Conservation (phyloP, 768 basidiomycete genomes). For the Pleurotus tuber-regium region DNA sequence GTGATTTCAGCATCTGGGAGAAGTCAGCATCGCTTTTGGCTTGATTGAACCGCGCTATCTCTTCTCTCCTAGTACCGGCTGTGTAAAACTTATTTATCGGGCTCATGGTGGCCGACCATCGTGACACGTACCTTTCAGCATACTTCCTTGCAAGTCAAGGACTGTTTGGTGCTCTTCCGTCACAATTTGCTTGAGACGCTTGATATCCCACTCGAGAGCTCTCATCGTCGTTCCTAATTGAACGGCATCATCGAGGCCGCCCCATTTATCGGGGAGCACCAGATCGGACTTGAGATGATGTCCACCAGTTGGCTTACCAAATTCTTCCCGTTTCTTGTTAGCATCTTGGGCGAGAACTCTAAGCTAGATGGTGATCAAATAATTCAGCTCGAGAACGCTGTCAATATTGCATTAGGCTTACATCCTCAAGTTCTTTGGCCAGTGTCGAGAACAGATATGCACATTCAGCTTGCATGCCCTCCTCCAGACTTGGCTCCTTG, state of each 20-base stretch:
- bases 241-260: slow-evolving; percentile 41
- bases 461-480: slow-evolving; percentile 72
- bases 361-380: slow-evolving; percentile 34
- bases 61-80: slow-evolving; percentile 84
- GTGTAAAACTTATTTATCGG: too few species aligned
- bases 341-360: slow-evolving; percentile 35
- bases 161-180: slow-evolving; percentile 39
- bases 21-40: slow-evolving; percentile 81
- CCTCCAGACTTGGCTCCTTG: slow-evolving; percentile 36
- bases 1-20: slow-evolving; percentile 65
- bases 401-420: slow-evolving; percentile 33
- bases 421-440: slow-evolving; percentile 53
- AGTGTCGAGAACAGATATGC: slow-evolving; percentile 43
- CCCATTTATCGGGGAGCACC: slow-evolving; percentile 48
- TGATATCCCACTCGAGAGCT: slow-evolving; percentile 52
- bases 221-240: slow-evolving; percentile 50
- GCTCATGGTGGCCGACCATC: neutral
- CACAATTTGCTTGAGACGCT: slow-evolving; percentile 41
- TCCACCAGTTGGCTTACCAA: slow-evolving; percentile 37
- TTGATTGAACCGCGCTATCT: slow-evolving; percentile 74
- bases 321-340: slow-evolving; percentile 30
- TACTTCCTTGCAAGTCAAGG: slow-evolving; percentile 57
- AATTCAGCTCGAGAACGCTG: slow-evolving; percentile 1
- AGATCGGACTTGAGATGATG: slow-evolving; percentile 44
- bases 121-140: slow-evolving; percentile 58